A percentile compares a stretch with the other conserved stretches of the same genome.
Evolutionary conservation across 78 protist genomes (phyloP).

Genomic region (Anaeramoeba flamelloides): DNA sequence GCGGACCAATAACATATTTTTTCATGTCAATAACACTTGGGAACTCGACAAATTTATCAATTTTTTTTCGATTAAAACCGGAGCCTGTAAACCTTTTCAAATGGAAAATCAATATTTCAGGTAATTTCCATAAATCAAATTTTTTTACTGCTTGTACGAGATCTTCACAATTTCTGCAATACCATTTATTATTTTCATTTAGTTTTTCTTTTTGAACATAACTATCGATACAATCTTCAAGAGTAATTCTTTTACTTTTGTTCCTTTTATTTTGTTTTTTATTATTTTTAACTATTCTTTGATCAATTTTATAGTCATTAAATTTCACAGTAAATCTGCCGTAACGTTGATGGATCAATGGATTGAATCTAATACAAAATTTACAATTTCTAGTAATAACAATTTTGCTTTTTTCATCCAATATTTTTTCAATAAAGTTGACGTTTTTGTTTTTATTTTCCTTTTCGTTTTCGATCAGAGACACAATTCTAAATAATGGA

Average conservation of each 20-base stretch:
- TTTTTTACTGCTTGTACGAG: background rate
- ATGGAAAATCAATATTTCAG: background rate
- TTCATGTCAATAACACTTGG: background rate
- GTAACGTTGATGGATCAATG: too few species aligned
- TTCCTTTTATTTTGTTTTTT: background rate
- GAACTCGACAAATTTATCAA: background rate
- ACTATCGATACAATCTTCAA: background rate
- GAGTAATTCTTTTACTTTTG: background rate
- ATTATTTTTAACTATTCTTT: background rate
- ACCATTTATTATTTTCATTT: background rate
- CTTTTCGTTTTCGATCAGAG: background rate
- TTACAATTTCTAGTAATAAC: background rate
- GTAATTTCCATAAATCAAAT: background rate
- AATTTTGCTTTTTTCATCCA: background rate
- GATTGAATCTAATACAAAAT: background rate
- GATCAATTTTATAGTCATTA: background rate
- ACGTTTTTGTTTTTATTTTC: background rate
- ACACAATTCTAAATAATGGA: background rate
- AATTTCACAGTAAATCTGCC: too few species aligned
- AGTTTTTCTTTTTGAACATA: background rate
- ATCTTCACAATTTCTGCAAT: background rate
- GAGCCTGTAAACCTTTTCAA: background rate
- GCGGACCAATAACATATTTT: background rate
- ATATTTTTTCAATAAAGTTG: background rate
- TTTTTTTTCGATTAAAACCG: background rate